These are phyloP conservation scores for Tuber microsphaerosporum DNA, from an alignment of 495 filamentous ascomycete species.

Conservation along the genomic window DNA sequence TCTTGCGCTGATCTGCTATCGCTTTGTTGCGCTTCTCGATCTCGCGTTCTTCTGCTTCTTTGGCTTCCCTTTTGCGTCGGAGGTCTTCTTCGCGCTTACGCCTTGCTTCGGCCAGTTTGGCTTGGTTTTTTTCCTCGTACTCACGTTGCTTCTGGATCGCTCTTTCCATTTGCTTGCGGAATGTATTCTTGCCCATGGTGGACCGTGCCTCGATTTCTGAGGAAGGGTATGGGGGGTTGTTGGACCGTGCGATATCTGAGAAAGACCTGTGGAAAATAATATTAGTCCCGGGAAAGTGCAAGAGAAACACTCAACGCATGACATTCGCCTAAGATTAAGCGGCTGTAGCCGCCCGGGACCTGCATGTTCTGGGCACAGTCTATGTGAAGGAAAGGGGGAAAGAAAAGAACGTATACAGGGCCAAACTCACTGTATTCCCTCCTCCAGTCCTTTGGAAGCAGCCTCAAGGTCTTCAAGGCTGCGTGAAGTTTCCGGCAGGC, in stretches of 20 bases:
- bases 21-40: conserved; percentile 65
- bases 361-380: neutral
- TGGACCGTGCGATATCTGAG: conserved; percentile 67
- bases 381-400: neutral
- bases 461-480: conserved; percentile 69
- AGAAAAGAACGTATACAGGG: neutral
- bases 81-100: conserved; percentile 70
- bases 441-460: conserved; percentile 76
- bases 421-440: conserved; percentile 61
- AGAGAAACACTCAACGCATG: neutral
- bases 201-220: conserved; percentile 87
- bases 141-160: conserved; percentile 75
- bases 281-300: conserved; percentile 11
- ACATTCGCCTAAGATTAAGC: neutral
- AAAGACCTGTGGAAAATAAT: conserved; percentile 47
- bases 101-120: conserved; percentile 68
- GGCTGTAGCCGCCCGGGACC: conserved; percentile 5
- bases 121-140: conserved; percentile 88
- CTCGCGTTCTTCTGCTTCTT: conserved; percentile 56
- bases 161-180: conserved; percentile 80
- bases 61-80: conserved; percentile 63
- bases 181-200: conserved; percentile 91
- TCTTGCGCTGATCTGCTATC: conserved; percentile 73
- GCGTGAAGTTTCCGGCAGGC: conserved; percentile 64
- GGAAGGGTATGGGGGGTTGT: conserved; percentile 83